These are phyloP conservation scores for Friedmanniomyces simplex DNA, from an alignment of 495 filamentous ascomycete genomes.

Conservation along the genomic window DNA sequence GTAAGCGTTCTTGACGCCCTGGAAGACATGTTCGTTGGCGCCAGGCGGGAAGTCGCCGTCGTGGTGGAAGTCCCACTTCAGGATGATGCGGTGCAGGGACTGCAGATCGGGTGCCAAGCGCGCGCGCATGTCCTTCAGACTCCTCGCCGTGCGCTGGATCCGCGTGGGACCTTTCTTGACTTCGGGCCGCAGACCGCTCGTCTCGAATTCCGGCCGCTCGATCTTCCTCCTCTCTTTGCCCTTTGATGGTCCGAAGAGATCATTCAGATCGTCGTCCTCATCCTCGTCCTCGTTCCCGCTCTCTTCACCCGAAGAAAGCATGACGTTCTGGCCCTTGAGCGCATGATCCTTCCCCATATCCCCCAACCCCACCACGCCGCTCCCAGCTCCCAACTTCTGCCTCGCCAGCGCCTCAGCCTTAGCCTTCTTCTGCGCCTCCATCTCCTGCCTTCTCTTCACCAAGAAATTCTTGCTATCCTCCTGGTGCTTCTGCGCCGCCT, in stretches of 20 bases:
- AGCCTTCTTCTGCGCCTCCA: constrained; percentile 39
- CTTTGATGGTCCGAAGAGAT: constrained; percentile 19
- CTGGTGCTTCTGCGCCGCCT: constrained; percentile 30
- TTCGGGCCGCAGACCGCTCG: constrained; percentile 11
- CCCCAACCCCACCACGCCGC: constrained; percentile 64
- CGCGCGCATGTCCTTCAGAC: constrained; percentile 86
- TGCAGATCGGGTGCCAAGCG: constrained; percentile 83
- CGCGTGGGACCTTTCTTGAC: constrained; percentile 55
- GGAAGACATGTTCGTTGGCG: constrained; percentile 56
- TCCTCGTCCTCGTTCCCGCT: constrained; percentile 63
- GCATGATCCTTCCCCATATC: constrained; percentile 71
- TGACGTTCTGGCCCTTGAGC: constrained; percentile 64
- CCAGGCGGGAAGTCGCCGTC: constrained; percentile 70
- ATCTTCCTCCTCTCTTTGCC: constrained; percentile 16
- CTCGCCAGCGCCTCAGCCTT: constrained; percentile 64
- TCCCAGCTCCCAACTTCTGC: constrained; percentile 65
- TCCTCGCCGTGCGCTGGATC: constrained; percentile 64
- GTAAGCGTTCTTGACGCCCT: constrained; percentile 64
- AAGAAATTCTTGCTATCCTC: constrained; percentile 25
- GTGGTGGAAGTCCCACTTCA: constrained; percentile 91
- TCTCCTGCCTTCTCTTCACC: constrained; percentile 40
- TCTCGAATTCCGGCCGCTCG: constrained; percentile 40
- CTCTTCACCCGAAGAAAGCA: constrained; percentile 65
- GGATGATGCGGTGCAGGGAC: constrained; percentile 68
- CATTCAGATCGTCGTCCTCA: constrained; percentile 35